phyloP scores from a whole-genome alignment of 495 filamentous ascomycete genomes.

The Halenospora varia region DNA sequence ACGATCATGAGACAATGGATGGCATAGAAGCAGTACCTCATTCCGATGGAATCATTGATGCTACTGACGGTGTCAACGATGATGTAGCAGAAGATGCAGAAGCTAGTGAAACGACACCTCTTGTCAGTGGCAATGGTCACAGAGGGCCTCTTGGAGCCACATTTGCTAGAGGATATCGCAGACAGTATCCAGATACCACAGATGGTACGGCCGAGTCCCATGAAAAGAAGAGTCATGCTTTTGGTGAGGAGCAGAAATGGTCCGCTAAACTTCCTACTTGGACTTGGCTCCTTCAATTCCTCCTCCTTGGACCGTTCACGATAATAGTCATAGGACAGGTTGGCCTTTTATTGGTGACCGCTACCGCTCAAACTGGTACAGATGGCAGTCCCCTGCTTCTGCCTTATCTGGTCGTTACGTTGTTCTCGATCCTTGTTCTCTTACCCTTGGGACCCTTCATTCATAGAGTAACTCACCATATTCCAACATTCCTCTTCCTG shows the following conservation, averaged over 20 bases:
- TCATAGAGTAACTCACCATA: conserved; percentile 78
- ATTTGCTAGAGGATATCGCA: conserved; percentile 52
- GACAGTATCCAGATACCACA: background rate
- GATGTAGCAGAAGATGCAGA: conserved; percentile 46
- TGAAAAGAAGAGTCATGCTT: conserved; percentile 46
- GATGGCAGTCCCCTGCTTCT: conserved; percentile 65
- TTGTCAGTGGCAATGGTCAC: conserved; percentile 49
- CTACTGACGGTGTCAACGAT: conserved; percentile 26
- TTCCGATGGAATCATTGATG: conserved; percentile 27
- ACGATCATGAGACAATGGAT: conserved; percentile 42
- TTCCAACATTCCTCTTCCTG: conserved; percentile 71
- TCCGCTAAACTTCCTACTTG: conserved; percentile 71
- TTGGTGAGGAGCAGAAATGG: conserved; percentile 82
- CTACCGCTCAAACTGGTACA: conserved; percentile 73
- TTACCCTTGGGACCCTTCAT: conserved; percentile 78
- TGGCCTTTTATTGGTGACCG: conserved; percentile 66
- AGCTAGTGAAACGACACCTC: conserved; percentile 74
- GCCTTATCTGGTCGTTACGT: conserved; percentile 66
- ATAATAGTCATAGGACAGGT: conserved; percentile 72
- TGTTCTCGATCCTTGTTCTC: conserved; percentile 67
- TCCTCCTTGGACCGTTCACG: conserved; percentile 71
- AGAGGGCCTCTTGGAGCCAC: conserved; percentile 37
- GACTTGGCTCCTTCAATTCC: conserved; percentile 83
- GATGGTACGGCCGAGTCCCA: conserved; percentile 4
- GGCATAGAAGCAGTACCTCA: conserved; percentile 29